Conservation (phyloP, 1,284 basidiomycete genomes). For the Entoloma clypeatum region DNA sequence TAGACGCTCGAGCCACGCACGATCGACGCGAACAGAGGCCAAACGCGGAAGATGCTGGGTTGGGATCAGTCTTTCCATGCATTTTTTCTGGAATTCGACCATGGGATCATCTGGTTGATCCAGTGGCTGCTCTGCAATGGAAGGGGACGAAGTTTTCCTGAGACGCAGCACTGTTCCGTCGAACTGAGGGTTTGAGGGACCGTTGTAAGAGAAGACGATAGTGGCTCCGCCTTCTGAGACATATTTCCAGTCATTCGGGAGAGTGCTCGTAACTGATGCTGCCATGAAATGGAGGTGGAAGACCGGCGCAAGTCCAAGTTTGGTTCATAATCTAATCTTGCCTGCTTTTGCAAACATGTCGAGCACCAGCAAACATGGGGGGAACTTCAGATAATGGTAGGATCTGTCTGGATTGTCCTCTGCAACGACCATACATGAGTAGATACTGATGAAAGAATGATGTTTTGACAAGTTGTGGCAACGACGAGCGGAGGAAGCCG, state of each 20-base stretch:
- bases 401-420: no score
- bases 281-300: no score
- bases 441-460: no score
- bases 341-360: no score
- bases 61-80: slow-evolving; percentile 61
- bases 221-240: slow-evolving; percentile 88
- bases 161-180: slow-evolving; percentile 70
- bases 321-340: no score
- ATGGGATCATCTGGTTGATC: slow-evolving; percentile 55
- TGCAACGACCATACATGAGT: no score
- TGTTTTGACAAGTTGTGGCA: no score
- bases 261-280: slow-evolving; percentile 39
- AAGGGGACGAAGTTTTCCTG: slow-evolving; percentile 45
- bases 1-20: slow-evolving; percentile 61
- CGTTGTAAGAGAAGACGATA: slow-evolving; percentile 79
- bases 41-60: slow-evolving; percentile 53
- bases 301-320: no score
- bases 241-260: slow-evolving; percentile 72
- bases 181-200: slow-evolving; percentile 47
- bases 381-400: no score
- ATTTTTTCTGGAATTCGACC: slow-evolving; percentile 58
- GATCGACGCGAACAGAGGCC: slow-evolving; percentile 47
- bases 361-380: no score
- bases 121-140: slow-evolving; percentile 3
- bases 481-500: slow-evolving; percentile 34